Evolutionary conservation across 805 yeast species (phyloP).

Genomic region (Spathaspora hagerdaliae): DNA sequence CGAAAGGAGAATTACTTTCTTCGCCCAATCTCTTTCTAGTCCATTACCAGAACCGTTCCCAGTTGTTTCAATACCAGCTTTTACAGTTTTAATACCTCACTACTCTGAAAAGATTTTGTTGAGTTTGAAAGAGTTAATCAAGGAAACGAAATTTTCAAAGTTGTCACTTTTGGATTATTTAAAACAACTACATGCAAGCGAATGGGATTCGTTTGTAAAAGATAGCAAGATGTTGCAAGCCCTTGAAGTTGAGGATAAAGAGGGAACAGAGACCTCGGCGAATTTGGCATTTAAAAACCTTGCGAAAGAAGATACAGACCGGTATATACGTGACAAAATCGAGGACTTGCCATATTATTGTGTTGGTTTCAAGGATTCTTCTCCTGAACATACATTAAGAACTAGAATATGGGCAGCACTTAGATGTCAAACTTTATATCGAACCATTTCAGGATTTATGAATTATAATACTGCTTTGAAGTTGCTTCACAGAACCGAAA

Average conservation of each 20-base stretch:
- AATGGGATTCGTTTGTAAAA: constrained; percentile 78
- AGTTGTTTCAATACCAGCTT: constrained; percentile 44
- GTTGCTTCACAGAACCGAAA: constrained; percentile 64
- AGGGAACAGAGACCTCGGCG: neutral
- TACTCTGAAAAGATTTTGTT: constrained; percentile 48
- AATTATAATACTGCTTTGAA: constrained; percentile 74
- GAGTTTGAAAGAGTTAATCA: constrained; percentile 42
- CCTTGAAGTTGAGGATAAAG: constrained; percentile 1
- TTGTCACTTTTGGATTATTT: constrained; percentile 72
- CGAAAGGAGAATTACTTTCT: constrained; percentile 48
- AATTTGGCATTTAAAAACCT: constrained; percentile 1
- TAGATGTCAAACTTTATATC: constrained; percentile 75
- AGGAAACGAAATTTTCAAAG: constrained; percentile 42
- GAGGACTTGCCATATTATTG: constrained; percentile 68
- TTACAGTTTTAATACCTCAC: constrained; percentile 51
- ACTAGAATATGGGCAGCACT: constrained; percentile 87
- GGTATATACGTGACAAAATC: constrained; percentile 35
- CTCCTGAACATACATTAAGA: constrained; percentile 59
- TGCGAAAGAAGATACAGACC: constrained; percentile 8
- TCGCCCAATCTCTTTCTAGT: constrained; percentile 50
- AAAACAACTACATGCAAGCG: constrained; percentile 64
- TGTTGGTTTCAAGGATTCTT: constrained; percentile 67
- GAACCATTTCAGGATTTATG: constrained; percentile 82
- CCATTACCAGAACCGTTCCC: constrained; percentile 47
- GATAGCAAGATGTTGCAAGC: constrained; percentile 50